These are phyloP conservation scores for Penstemon eatonii DNA, from an alignment of 257 asterid species.

Conservation along the genomic window DNA sequence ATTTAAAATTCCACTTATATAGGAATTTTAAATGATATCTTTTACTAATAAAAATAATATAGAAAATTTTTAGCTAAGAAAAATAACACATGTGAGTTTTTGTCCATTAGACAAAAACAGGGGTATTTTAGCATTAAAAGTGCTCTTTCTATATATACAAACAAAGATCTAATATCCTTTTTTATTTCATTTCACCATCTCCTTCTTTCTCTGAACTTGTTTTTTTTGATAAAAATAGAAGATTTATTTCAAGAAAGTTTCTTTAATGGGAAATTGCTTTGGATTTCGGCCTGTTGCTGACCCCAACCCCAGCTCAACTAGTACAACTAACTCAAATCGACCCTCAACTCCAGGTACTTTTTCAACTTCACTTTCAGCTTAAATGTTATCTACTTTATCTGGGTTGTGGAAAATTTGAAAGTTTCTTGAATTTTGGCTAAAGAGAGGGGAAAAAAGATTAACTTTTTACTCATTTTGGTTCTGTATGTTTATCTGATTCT, in stretches of 20 bases:
- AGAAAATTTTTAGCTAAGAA: no score
- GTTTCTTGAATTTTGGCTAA: constrained; percentile 22
- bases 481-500: constrained; percentile 5
- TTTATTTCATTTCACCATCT: no score
- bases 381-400: constrained; percentile 23
- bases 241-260: not conserved
- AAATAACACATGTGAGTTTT: no score
- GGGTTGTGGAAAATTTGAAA: constrained; percentile 24
- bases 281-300: constrained; percentile 53
- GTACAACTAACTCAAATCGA: constrained; percentile 31
- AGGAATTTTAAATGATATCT: no score
- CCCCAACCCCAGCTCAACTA: constrained; percentile 41
- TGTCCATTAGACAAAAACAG: no score
- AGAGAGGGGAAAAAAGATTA: not conserved
- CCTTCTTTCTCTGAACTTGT: no score
- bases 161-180: no score
- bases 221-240: no score
- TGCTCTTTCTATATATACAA: no score
- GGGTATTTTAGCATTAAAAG: no score
- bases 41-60: no score
- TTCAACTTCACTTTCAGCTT: constrained; percentile 11
- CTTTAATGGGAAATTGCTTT: constrained; percentile 84
- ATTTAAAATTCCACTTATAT: no score
- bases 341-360: constrained; percentile 62
- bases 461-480: not conserved